Evolutionary conservation across 495 filamentous ascomycete genomes (phyloP).

Genomic region (Aspergillus nidulans): DNA sequence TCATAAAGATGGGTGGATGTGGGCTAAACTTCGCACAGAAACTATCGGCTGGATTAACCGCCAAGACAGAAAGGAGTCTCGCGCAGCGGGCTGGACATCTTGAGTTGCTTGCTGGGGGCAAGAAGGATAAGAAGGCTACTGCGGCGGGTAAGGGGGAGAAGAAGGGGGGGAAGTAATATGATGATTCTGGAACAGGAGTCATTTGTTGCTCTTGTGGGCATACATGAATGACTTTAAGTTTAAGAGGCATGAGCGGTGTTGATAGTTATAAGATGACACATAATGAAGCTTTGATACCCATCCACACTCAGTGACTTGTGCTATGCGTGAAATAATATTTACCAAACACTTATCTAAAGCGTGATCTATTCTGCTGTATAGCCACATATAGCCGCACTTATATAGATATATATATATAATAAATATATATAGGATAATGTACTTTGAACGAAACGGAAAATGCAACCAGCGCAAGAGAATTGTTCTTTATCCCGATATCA

Average conservation of each 20-base stretch:
- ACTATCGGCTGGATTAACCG: slow-evolving; percentile 57
- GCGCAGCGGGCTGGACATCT: slow-evolving; percentile 69
- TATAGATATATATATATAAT: too few relatives aligned
- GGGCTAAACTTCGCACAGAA: slow-evolving; percentile 35
- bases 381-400: too few relatives aligned
- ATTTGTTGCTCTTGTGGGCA: background rate
- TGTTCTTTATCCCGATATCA: background rate
- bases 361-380: background rate
- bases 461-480: slow-evolving; percentile 10
- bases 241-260: too few relatives aligned
- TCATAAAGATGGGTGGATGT: background rate
- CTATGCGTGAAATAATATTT: background rate
- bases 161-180: slow-evolving; percentile 1
- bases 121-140: slow-evolving; percentile 47
- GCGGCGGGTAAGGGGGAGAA: slow-evolving; percentile 21
- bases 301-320: background rate
- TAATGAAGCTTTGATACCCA: background rate
- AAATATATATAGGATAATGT: background rate
- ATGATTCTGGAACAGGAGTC: background rate
- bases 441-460: slow-evolving; percentile 5
- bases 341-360: background rate
- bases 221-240: too few relatives aligned
- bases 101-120: slow-evolving; percentile 62
- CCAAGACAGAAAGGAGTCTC: slow-evolving; percentile 61
- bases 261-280: background rate